Conservation (phyloP, 2,329 filamentous ascomycete species). For the Ascochyta koolunga region DNA sequence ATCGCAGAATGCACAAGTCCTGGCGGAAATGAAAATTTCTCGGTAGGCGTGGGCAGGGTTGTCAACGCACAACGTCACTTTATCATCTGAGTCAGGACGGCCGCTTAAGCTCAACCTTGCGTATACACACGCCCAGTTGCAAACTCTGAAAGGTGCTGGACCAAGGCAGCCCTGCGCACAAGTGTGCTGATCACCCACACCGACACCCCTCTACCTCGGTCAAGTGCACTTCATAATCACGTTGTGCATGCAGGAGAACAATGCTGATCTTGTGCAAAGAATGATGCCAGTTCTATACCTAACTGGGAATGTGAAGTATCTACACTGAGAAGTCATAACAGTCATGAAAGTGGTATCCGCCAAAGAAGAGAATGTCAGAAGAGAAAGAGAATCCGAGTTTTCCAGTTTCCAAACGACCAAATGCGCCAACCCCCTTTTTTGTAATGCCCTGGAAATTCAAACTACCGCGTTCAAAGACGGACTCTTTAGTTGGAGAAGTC, state of each 20-base stretch:
- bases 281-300: constrained; percentile 3
- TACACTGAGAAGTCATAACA: constrained; percentile 10
- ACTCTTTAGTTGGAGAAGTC: constrained; percentile 33
- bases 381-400: constrained; percentile 1
- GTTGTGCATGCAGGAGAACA: not conserved
- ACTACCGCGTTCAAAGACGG: not conserved
- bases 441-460: not conserved
- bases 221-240: not conserved
- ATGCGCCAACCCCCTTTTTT: constrained; percentile 4
- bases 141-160: not conserved
- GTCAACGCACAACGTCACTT: constrained; percentile 6
- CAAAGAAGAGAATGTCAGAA: constrained; percentile 12
- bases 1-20: constrained; percentile 12
- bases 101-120: constrained; percentile 9
- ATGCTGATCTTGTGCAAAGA: not conserved
- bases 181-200: not conserved
- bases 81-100: not conserved
- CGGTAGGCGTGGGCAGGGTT: constrained; percentile 10
- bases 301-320: constrained; percentile 11
- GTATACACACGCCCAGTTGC: not conserved
- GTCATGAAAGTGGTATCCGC: constrained; percentile 15
- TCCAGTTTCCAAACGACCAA: not conserved
- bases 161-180: not conserved
- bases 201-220: not conserved
- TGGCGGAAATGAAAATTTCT: constrained; percentile 11